Percentiles rank a stretch among this genome's conserved stretches.
Conservation (phyloP, 2,329 filamentous ascomycete genomes). For the Paraphoma chrysanthemicola region DNA sequence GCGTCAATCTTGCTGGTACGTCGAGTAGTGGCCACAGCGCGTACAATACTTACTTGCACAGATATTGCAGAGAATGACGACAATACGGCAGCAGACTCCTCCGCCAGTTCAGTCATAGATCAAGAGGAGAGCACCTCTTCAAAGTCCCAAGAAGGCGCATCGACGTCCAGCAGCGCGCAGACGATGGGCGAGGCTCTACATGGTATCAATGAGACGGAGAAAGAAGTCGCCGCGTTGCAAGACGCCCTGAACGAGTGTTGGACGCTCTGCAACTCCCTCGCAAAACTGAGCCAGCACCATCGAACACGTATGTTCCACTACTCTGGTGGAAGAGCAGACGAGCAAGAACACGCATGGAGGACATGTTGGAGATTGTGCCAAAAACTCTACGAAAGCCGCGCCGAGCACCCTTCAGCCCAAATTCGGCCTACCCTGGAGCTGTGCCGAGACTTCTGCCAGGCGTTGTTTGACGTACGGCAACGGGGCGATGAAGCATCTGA, state of each 20-base stretch:
- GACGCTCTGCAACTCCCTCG: slow-evolving; percentile 91
- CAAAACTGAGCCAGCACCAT: slow-evolving; percentile 83
- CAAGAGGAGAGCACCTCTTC: slow-evolving; percentile 42
- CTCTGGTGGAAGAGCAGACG: slow-evolving; percentile 71
- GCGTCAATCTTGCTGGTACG: slow-evolving; percentile 79
- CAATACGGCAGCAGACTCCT: slow-evolving; percentile 35
- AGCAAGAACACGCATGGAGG: slow-evolving; percentile 89
- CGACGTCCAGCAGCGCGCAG: slow-evolving; percentile 35
- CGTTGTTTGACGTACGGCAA: slow-evolving; percentile 84
- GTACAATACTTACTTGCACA: slow-evolving; percentile 30
- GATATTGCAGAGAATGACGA: slow-evolving; percentile 57
- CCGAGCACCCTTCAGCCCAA: slow-evolving; percentile 72
- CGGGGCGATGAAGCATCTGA: slow-evolving; percentile 81
- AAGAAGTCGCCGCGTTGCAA: slow-evolving; percentile 72
- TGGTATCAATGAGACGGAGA: slow-evolving; percentile 64
- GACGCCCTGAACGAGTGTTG: slow-evolving; percentile 86
- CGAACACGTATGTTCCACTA: slow-evolving; percentile 79
- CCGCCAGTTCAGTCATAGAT: slow-evolving; percentile 38
- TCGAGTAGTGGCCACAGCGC: slow-evolving; percentile 18
- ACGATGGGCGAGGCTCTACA: slow-evolving; percentile 61
- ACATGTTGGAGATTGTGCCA: slow-evolving; percentile 94
- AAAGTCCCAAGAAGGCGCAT: slow-evolving; percentile 40
- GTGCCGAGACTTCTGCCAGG: slow-evolving; percentile 90
- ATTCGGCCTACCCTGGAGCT: slow-evolving; percentile 81
- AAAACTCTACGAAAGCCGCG: slow-evolving; percentile 80